These are phyloP conservation scores for Hortiboletus campestris DNA, from an alignment of 768 basidiomycete genomes.

Conservation along the genomic window DNA sequence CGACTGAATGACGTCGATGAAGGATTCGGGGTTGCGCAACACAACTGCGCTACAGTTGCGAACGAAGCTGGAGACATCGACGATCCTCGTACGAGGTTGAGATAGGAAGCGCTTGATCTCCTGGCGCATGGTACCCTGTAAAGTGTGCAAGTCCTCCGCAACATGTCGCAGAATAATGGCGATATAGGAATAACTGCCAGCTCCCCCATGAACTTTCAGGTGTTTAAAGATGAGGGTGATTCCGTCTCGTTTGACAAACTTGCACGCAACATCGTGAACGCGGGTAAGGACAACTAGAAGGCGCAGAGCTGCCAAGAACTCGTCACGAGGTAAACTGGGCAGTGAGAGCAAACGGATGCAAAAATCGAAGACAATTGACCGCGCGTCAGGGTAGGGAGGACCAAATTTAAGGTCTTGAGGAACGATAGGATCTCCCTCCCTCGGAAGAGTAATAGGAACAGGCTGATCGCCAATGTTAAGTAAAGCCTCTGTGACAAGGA, in stretches of 20 bases:
- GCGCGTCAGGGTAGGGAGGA: conserved; percentile 59
- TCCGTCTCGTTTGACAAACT: conserved; percentile 69
- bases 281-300: conserved; percentile 84
- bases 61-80: conserved; percentile 72
- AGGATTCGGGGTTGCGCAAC: conserved; percentile 72
- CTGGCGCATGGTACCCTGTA: conserved; percentile 75
- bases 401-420: conserved; percentile 54
- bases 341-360: conserved; percentile 68
- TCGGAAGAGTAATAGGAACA: conserved; percentile 58
- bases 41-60: conserved; percentile 77
- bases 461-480: conserved; percentile 77
- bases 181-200: conserved; percentile 78
- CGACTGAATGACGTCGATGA: conserved; percentile 69
- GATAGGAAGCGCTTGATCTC: conserved; percentile 80
- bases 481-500: conserved; percentile 84
- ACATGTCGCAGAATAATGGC: conserved; percentile 89
- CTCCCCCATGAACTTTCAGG: conserved; percentile 54
- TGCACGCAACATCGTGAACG: conserved; percentile 58
- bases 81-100: conserved; percentile 63
- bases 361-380: conserved; percentile 69
- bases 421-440: conserved; percentile 63
- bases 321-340: conserved; percentile 68
- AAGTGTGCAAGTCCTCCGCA: conserved; percentile 68
- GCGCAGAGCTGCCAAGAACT: conserved; percentile 77
- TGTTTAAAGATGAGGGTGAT: conserved; percentile 63